These are phyloP conservation scores for Bathelium albidoporum DNA, from an alignment of 495 filamentous ascomycete species.

Conservation along the genomic window DNA sequence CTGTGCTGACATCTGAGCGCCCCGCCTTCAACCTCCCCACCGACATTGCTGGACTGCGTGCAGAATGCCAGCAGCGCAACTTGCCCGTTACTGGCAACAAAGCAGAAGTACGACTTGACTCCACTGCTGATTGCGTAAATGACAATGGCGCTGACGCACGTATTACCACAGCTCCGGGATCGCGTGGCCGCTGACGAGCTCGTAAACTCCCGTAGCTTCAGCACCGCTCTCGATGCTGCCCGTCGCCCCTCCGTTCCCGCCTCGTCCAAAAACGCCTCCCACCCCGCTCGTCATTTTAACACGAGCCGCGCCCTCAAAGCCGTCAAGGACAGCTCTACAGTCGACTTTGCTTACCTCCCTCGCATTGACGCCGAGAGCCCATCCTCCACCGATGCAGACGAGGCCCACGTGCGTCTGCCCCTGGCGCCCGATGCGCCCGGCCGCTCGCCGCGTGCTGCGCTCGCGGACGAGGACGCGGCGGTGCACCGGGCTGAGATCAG, in stretches of 20 bases:
- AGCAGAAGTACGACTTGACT: slow-evolving; percentile 35
- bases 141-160: slow-evolving; percentile 27
- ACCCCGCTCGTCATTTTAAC: slow-evolving; percentile 46
- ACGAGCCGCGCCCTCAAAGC: slow-evolving; percentile 45
- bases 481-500: slow-evolving; percentile 39
- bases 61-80: slow-evolving; percentile 33
- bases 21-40: slow-evolving; percentile 26
- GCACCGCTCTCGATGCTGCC: slow-evolving; percentile 38
- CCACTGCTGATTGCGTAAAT: slow-evolving; percentile 29
- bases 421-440: neutral
- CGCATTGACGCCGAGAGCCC: slow-evolving; percentile 35
- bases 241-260: slow-evolving; percentile 22
- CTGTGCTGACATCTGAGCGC: slow-evolving; percentile 27
- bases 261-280: slow-evolving; percentile 15
- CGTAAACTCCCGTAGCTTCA: slow-evolving; percentile 43
- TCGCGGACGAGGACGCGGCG: slow-evolving; percentile 11
- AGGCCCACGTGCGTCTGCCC: neutral
- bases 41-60: slow-evolving; percentile 25
- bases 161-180: slow-evolving; percentile 34
- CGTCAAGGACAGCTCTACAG: slow-evolving; percentile 47
- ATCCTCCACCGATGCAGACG: too few relatives aligned
- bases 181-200: slow-evolving; percentile 46
- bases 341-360: slow-evolving; percentile 56
- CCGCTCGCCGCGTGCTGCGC: slow-evolving; percentile 6
- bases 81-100: slow-evolving; percentile 46